Conservation (phyloP, 495 filamentous ascomycete genomes). For the Trypethelium eluteriae region DNA sequence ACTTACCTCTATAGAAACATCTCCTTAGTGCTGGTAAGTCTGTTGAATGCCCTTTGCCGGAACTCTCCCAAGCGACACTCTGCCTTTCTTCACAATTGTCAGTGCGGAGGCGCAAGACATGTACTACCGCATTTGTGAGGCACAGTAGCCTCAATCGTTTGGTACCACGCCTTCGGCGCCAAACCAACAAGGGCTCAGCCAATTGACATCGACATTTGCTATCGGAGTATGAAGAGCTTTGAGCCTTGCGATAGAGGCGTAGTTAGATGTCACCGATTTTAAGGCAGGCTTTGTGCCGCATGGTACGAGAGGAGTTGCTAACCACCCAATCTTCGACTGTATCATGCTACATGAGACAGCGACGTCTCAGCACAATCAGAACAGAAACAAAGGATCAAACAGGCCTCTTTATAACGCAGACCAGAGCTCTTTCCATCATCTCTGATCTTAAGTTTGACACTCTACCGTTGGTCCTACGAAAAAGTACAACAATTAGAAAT, state of each 20-base stretch:
- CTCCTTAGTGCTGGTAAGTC: no score
- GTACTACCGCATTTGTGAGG: not conserved
- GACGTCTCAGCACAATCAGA: not conserved
- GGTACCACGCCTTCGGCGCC: not conserved
- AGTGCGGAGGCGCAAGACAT: not conserved
- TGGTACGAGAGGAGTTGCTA: not conserved
- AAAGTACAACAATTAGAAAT: no score
- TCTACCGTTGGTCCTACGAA: not conserved
- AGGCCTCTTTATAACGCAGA: not conserved
- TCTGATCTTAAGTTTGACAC: not conserved
- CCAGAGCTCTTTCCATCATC: not conserved
- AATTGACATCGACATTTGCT: not conserved
- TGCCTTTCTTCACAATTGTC: not conserved
- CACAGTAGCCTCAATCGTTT: not conserved
- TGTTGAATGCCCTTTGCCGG: no score
- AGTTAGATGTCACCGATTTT: not conserved
- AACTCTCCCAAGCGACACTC: not conserved
- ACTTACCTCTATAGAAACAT: no score
- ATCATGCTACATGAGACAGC: not conserved
- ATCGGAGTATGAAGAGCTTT: not conserved
- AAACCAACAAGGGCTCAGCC: not conserved
- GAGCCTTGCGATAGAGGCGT: not conserved
- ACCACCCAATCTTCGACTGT: not conserved
- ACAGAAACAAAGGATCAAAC: no score
- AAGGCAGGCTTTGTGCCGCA: not conserved